Conservation (phyloP, 2,329 filamentous ascomycete genomes). For the Trichocomaceae sp. region DNA sequence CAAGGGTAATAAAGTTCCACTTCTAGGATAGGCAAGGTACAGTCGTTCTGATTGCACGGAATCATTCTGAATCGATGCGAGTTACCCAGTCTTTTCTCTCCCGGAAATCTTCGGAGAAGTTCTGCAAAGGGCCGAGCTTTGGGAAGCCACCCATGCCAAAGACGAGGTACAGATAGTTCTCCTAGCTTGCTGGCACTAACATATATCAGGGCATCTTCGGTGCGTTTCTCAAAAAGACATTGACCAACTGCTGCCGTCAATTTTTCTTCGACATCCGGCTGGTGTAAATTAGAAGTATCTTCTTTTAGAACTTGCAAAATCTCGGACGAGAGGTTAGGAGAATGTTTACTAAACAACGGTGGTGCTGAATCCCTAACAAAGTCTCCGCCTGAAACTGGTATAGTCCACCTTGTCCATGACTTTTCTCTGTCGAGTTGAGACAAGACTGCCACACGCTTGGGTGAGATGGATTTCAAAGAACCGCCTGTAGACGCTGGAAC, state of each 20-base stretch:
- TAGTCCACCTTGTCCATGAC: conserved; percentile 35
- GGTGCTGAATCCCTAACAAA: conserved; percentile 17
- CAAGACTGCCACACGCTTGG: conserved; percentile 13
- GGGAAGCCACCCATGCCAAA: conserved; percentile 31
- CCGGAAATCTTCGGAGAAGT: conserved; percentile 17
- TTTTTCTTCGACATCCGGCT: conserved; percentile 23
- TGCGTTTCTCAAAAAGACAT: conserved; percentile 30
- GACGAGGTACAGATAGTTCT: conserved; percentile 22
- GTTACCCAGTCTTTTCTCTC: conserved; percentile 13
- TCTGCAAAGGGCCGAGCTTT: conserved; percentile 28
- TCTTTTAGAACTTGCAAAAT: conserved; percentile 27
- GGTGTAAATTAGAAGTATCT: not conserved
- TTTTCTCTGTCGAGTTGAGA: conserved; percentile 28
- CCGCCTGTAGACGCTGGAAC: conserved; percentile 20
- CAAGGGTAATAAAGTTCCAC: conserved; percentile 19
- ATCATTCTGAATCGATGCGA: conserved; percentile 28
- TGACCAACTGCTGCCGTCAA: conserved; percentile 34
- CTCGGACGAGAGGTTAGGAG: conserved; percentile 25
- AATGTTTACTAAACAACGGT: conserved; percentile 25
- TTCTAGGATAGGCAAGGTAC: conserved; percentile 29
- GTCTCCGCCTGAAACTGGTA: conserved; percentile 20
- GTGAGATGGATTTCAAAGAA: conserved; percentile 3
- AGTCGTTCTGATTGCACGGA: conserved; percentile 22
- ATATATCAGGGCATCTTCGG: conserved; percentile 16
- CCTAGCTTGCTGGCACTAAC: conserved; percentile 28